Evolutionary conservation across 2,329 filamentous ascomycete species (phyloP), one percentile per base, ranked within the genome.

Genomic region (Sclerotinia nivalis): DNA sequence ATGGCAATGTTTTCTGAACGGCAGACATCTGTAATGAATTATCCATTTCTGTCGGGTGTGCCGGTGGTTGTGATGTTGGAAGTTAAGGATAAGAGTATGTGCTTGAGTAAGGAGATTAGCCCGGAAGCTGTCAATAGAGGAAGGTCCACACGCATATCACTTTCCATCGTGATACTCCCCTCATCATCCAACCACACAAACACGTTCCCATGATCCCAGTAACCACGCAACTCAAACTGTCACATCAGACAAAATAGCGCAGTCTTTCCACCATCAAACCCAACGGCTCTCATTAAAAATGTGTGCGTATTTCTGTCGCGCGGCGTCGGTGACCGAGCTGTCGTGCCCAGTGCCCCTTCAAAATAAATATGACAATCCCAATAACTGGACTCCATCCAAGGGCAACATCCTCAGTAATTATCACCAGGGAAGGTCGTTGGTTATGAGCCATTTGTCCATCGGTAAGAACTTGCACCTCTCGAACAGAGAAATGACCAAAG

Each of bases 391-490:
- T 84, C 85, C 93, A 93, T 1, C 87, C 87, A 4, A 91, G 91
- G 1, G 89, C 88, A 4, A 95, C 84, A 1, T 92, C 92, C 4
- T 92, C 92, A 0, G 92, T 93, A 75, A 93, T 94, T 56, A 95
- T 88, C 37, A 92, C 85, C 0, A 91, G 91, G 75, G 91, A 94
- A 0, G 92, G 92, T 91, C 91, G 94, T 37, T 87, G 85, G 1
- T 93, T 87, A 2, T 91, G 92, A 1, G 90, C 90, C 22, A 93
- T 79, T 15, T 84, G 79, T 0, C 85, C 90, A 75, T 96, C 91
- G 68, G 95, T 90, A 50, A 86, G 82, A 0, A 94, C 81, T 75
- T 93, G 91, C 1, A 94, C 84, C 79, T 96, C 92, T 37, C 92
- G 87, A 77, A 91, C 94, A 0, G 91, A 87, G 7, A 89, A 89